These are phyloP conservation scores for Naganishia albida DNA, from an alignment of 1,284 basidiomycete species.

Conservation along the genomic window DNA sequence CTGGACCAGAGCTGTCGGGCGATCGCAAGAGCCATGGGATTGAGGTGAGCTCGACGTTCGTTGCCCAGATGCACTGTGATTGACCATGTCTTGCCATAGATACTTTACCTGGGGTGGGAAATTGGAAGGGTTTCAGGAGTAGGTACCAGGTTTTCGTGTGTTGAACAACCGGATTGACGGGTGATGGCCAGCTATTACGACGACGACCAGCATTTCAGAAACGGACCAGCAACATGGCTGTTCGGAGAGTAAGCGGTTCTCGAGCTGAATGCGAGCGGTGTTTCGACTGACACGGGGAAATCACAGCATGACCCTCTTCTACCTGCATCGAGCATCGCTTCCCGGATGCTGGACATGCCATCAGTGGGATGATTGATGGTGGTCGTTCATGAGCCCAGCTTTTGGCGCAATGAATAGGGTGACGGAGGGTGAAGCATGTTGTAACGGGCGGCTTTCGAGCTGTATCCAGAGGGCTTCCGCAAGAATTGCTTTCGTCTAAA, in stretches of 20 bases:
- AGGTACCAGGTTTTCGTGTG: background rate
- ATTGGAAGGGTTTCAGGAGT: slow-evolving; percentile 30
- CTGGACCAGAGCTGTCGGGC: slow-evolving; percentile 38
- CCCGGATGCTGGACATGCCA: slow-evolving; percentile 37
- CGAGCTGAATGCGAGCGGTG: background rate
- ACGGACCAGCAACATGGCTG: slow-evolving; percentile 38
- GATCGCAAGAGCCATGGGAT: slow-evolving; percentile 34
- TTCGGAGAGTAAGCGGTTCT: slow-evolving; percentile 38
- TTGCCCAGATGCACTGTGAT: slow-evolving; percentile 29
- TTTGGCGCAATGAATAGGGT: too few relatives aligned
- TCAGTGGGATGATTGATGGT: slow-evolving; percentile 15
- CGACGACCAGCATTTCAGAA: slow-evolving; percentile 38
- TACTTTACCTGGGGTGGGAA: slow-evolving; percentile 26
- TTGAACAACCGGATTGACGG: background rate
- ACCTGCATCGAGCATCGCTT: slow-evolving; percentile 35
- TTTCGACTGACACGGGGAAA: background rate
- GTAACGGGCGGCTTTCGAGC: too few relatives aligned
- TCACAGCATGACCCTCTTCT: slow-evolving; percentile 40
- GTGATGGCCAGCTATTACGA: slow-evolving; percentile 34
- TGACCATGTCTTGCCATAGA: background rate
- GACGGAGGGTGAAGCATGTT: too few relatives aligned
- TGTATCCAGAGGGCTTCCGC: too few relatives aligned
- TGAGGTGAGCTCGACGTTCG: slow-evolving; percentile 16
- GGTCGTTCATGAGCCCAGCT: too few relatives aligned
- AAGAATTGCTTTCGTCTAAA: too few relatives aligned